Percentiles rank a stretch among this genome's conserved stretches.
Evolutionary conservation across 768 basidiomycete genomes (phyloP).

Genomic region (Rhodocollybia butyracea): DNA sequence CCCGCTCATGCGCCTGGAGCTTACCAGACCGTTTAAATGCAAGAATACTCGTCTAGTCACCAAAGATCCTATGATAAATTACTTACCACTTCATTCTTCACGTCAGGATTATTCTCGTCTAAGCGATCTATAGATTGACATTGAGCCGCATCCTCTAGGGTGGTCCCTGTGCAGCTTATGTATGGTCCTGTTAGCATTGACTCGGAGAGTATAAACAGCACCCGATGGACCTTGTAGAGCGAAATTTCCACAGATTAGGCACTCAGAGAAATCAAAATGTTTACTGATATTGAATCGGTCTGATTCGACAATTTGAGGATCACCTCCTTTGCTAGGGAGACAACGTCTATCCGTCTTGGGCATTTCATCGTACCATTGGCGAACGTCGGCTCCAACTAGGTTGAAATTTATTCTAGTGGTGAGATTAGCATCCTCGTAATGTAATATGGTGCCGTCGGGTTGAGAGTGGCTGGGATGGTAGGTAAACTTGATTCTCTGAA

Average conservation of each 20-base stretch:
- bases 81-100: not conserved
- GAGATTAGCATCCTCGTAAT: constrained; percentile 85
- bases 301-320: constrained; percentile 19
- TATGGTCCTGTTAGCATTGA: not conserved
- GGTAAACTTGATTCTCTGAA: not conserved
- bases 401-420: constrained; percentile 90
- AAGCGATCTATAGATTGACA: constrained; percentile 87
- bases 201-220: not conserved
- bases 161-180: constrained; percentile 66
- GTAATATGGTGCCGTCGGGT: constrained; percentile 88
- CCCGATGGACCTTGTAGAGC: constrained; percentile 48
- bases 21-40: constrained; percentile 41
- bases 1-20: constrained; percentile 29
- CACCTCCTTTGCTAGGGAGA: constrained; percentile 23
- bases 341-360: constrained; percentile 46
- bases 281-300: constrained; percentile 61
- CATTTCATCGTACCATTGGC: constrained; percentile 86
- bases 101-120: not conserved
- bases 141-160: constrained; percentile 53
- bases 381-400: constrained; percentile 84
- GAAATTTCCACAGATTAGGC: constrained; percentile 60
- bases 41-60: not conserved
- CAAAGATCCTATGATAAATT: not conserved
- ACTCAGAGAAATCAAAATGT: constrained; percentile 70
- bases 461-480: constrained; percentile 50